These are phyloP conservation scores for Talaromyces sp. DNA, from an alignment of 2,329 filamentous ascomycete genomes.

Conservation along the genomic window DNA sequence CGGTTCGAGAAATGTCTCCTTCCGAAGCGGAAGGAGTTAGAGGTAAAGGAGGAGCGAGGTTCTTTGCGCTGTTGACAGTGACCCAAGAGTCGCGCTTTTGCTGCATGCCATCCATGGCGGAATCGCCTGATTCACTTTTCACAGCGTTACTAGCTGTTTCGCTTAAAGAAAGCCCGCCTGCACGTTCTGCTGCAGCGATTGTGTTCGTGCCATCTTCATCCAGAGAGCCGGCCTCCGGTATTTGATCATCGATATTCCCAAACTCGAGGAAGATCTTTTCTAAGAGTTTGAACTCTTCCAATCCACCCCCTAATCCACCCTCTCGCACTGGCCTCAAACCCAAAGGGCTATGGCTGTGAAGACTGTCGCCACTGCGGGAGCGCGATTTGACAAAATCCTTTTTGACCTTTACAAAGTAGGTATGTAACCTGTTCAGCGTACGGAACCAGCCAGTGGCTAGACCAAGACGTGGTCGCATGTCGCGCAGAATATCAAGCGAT, in stretches of 20 bases:
- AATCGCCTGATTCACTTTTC: conserved; percentile 39
- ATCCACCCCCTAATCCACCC: conserved; percentile 30
- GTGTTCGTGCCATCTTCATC: conserved; percentile 33
- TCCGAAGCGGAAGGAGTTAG: conserved; percentile 10
- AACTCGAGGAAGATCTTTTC: conserved; percentile 42
- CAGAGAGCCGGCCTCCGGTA: conserved; percentile 28
- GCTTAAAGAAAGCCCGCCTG: conserved; percentile 29
- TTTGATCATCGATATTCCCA: conserved; percentile 39
- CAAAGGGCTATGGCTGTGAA: conserved; percentile 28
- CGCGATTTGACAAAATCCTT: conserved; percentile 34
- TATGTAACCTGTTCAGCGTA: conserved; percentile 42
- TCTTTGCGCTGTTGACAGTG: conserved; percentile 33
- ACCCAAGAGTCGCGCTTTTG: conserved; percentile 42
- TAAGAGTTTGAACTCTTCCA: conserved; percentile 41
- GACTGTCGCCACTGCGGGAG: conserved; percentile 29
- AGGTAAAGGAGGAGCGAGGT: conserved; percentile 9
- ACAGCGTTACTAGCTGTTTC: conserved; percentile 41
- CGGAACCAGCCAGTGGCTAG: conserved; percentile 45
- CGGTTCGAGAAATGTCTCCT: conserved; percentile 13
- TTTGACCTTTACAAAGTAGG: conserved; percentile 40
- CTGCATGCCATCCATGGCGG: conserved; percentile 28
- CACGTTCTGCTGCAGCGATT: conserved; percentile 14
- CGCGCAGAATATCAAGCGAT: conserved; percentile 38
- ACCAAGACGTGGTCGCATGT: conserved; percentile 40
- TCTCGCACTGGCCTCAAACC: conserved; percentile 33